Conservation (phyloP, 805 yeast species). For the Monosporozyma solicola region DNA sequence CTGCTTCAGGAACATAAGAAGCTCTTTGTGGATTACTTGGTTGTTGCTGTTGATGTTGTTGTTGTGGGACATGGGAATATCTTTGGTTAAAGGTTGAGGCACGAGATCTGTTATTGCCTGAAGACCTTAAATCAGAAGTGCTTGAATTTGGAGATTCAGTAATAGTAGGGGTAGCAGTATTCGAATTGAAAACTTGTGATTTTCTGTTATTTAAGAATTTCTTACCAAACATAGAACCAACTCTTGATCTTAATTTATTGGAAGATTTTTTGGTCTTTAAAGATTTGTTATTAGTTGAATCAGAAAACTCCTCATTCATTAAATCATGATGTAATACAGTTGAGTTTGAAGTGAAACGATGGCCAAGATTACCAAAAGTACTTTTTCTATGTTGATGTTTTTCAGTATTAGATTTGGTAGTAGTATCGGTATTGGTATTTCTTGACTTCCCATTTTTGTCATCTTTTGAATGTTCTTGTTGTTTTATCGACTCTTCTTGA, state of each 20-base stretch:
- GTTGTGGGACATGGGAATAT: not conserved
- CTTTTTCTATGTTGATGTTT: conserved; percentile 19
- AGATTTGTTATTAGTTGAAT: conserved; percentile 24
- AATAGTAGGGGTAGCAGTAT: conserved; percentile 3
- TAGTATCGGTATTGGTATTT: not conserved
- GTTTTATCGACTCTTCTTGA: not conserved
- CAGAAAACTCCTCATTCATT: conserved; percentile 27
- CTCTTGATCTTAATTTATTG: conserved; percentile 50
- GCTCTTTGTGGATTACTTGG: not conserved
- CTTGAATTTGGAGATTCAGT: conserved; percentile 4
- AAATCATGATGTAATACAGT: conserved; percentile 27
- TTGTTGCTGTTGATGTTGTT: not conserved
- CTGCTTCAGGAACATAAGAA: not conserved
- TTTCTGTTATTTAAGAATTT: conserved; percentile 38
- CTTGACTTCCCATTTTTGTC: not conserved
- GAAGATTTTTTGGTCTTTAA: conserved; percentile 26
- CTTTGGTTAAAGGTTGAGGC: not conserved
- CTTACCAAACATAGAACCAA: conserved; percentile 63
- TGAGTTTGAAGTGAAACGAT: conserved; percentile 22
- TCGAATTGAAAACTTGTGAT: conserved; percentile 6
- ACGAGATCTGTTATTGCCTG: not conserved
- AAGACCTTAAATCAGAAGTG: not conserved
- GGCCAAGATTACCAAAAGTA: conserved; percentile 20
- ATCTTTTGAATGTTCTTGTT: not conserved
- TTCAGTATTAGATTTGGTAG: not conserved